Evolutionary conservation across 163 green algal species (phyloP).

Genomic region (Volvox carteri): DNA sequence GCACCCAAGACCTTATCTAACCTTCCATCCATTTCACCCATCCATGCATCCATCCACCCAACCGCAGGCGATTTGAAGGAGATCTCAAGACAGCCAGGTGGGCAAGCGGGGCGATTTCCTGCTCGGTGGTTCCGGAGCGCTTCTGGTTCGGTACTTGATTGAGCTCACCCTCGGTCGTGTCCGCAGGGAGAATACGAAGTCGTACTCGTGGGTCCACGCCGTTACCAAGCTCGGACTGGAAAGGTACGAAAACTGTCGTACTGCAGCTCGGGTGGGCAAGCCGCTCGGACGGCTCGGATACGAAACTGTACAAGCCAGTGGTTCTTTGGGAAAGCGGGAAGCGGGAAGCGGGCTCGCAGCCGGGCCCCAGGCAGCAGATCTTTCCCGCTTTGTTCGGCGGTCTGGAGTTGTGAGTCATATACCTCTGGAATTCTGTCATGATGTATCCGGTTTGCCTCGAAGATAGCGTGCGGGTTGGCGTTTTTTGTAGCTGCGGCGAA

Average conservation of each 20-base stretch:
- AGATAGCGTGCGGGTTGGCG: too few relatives aligned
- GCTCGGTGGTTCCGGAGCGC: too few relatives aligned
- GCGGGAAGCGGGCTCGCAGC: neutral
- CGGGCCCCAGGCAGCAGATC: too few relatives aligned
- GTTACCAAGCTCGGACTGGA: neutral
- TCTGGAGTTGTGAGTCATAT: too few relatives aligned
- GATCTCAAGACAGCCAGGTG: neutral
- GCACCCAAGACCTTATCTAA: neutral
- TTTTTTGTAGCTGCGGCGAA: too few relatives aligned
- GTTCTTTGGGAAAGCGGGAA: neutral
- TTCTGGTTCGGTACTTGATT: too few relatives aligned
- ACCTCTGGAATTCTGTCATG: too few relatives aligned
- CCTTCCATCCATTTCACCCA: neutral
- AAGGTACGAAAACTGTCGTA: too few relatives aligned
- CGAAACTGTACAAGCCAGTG: neutral
- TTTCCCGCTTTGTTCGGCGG: too few relatives aligned
- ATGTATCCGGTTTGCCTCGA: too few relatives aligned
- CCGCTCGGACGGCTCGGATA: neutral
- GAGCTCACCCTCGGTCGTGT: too few relatives aligned
- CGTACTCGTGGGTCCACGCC: constrained; percentile 23
- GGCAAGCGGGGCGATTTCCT: neutral
- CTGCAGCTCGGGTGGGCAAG: neutral
- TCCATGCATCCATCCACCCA: neutral
- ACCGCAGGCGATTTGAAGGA: neutral
- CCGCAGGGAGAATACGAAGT: neutral